Conservation (phyloP, 331 rosid genomes). For the Acacia pycnantha region DNA sequence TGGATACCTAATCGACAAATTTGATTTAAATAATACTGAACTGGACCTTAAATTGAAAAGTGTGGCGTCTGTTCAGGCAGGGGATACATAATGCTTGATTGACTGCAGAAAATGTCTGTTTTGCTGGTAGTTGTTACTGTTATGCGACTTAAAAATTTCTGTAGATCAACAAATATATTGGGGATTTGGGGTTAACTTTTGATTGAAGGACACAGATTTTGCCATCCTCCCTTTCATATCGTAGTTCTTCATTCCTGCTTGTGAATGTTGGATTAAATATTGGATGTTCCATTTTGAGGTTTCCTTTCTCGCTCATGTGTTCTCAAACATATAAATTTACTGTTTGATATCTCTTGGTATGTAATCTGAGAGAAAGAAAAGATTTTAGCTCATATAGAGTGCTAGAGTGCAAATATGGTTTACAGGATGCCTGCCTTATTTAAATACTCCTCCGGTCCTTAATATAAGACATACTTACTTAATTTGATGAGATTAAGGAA, state of each 20-base stretch:
- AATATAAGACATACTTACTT: no score
- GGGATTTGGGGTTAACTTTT: neutral
- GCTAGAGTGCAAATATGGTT: neutral
- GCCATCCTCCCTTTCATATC: neutral
- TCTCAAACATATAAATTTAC: neutral
- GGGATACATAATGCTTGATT: neutral
- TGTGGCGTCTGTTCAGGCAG: neutral
- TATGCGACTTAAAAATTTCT: neutral
- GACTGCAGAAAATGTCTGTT: neutral
- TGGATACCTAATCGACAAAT: neutral
- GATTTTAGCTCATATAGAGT: neutral
- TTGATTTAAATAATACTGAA: neutral
- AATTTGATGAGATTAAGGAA: no score
- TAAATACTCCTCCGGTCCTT: neutral
- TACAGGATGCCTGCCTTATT: neutral
- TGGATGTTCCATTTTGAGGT: neutral
- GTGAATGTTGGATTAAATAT: neutral
- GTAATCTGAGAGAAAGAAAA: neutral
- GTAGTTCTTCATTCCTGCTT: neutral
- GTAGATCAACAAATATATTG: neutral
- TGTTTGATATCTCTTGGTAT: neutral
- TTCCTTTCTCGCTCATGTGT: neutral
- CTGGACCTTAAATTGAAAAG: neutral
- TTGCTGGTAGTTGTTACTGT: neutral
- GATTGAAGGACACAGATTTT: neutral